Percentiles rank a stretch among this genome's conserved stretches.
Evolutionary conservation across 2,329 filamentous ascomycete species (phyloP).

Genomic region (Apiospora hydei): DNA sequence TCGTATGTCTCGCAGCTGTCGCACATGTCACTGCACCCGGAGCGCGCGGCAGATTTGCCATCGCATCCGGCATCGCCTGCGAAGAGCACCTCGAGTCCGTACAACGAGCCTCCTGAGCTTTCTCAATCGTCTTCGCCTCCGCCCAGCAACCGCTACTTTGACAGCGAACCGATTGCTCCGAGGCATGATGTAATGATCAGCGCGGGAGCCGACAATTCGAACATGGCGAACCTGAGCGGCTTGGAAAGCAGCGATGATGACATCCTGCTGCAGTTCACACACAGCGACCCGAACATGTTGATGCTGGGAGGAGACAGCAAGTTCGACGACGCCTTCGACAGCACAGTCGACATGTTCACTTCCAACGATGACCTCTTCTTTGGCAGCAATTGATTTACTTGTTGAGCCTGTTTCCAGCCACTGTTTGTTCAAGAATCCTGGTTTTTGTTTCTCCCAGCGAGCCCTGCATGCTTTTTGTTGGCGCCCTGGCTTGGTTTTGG

Average conservation of each 20-base stretch:
- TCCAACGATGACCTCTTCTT: slow-evolving; percentile 62
- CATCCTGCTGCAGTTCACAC: slow-evolving; percentile 54
- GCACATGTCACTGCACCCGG: slow-evolving; percentile 39
- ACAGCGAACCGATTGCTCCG: slow-evolving; percentile 51
- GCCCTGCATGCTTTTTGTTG: slow-evolving; percentile 6
- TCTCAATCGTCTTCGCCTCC: slow-evolving; percentile 68
- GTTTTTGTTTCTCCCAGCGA: slow-evolving; percentile 15
- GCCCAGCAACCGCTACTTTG: slow-evolving; percentile 51
- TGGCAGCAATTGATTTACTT: slow-evolving; percentile 37
- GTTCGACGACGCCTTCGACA: slow-evolving; percentile 62
- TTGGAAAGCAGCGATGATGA: slow-evolving; percentile 51
- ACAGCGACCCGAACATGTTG: slow-evolving; percentile 54
- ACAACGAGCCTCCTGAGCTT: slow-evolving; percentile 65
- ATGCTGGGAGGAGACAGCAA: slow-evolving; percentile 53
- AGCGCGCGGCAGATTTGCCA: slow-evolving; percentile 22
- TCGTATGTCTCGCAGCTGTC: slow-evolving; percentile 54
- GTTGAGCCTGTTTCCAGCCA: neutral
- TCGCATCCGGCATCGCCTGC: slow-evolving; percentile 54
- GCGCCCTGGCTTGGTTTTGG: neutral
- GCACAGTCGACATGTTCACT: slow-evolving; percentile 58
- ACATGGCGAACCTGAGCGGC: slow-evolving; percentile 37
- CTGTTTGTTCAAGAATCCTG: neutral
- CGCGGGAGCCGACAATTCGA: slow-evolving; percentile 40
- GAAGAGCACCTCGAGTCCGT: slow-evolving; percentile 59
- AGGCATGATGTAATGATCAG: slow-evolving; percentile 42